A percentile compares a stretch with the other conserved stretches of the same genome.
phyloP scores from a whole-genome alignment of 2,329 filamentous ascomycete species.

The Karstenula rhodostoma region DNA sequence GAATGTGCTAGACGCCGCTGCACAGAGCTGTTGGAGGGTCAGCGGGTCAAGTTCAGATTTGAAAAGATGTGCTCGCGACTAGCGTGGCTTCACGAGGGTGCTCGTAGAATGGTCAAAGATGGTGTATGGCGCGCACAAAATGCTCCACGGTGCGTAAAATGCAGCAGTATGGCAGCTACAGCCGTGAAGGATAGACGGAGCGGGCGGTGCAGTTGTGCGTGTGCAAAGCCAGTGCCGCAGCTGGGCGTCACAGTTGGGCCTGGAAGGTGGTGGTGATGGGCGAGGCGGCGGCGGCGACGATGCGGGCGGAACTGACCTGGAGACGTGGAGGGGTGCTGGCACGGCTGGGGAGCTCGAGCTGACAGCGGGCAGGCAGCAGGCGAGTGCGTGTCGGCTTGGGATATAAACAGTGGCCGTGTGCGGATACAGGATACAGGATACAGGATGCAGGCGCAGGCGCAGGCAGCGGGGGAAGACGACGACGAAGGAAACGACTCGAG shows the following conservation, averaged over 20 bases:
- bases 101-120: conserved; percentile 2
- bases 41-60: neutral
- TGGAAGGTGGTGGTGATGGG: conserved; percentile 1
- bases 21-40: conserved; percentile 1
- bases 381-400: conserved; percentile 1
- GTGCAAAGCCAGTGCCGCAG: neutral
- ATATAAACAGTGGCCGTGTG: conserved; percentile 13
- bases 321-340: conserved; percentile 7
- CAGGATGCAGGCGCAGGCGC: conserved; percentile 28
- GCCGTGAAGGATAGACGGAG: neutral
- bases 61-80: neutral
- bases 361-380: conserved; percentile 3
- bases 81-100: conserved; percentile 5
- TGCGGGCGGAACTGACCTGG: conserved; percentile 13
- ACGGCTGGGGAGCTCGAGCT: conserved; percentile 2
- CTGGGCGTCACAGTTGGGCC: neutral
- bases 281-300: conserved; percentile 10
- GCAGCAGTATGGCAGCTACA: neutral
- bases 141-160: neutral
- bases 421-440: conserved; percentile 22
- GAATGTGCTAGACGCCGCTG: conserved; percentile 12
- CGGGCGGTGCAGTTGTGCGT: neutral
- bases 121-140: neutral
- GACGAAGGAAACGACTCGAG: conserved; percentile 38
- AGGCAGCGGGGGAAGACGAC: conserved; percentile 32